A percentile compares a stretch with the other conserved stretches of the same genome.
These are phyloP conservation scores for Entophlyctis luteolus DNA, from an alignment of 192 early-diverging fungal genomes.

Conservation along the genomic window DNA sequence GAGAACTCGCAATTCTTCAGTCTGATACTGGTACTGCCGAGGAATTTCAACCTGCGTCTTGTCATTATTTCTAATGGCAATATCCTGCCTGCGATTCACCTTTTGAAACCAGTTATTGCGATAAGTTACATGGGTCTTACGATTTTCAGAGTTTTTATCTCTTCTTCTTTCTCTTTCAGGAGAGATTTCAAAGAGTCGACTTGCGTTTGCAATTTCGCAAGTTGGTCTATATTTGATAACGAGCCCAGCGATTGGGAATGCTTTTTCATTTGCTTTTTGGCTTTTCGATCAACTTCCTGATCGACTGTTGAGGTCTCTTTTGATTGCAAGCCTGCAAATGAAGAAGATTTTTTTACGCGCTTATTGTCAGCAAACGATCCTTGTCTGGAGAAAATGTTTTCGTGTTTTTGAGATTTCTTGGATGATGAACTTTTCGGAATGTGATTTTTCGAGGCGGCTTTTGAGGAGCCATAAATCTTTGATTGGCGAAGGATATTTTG, in stretches of 20 bases:
- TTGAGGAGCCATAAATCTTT: too few species aligned
- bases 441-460: neutral
- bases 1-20: constrained; percentile 13
- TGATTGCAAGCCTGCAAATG: neutral
- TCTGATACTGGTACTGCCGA: constrained; percentile 4
- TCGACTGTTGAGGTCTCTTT: neutral
- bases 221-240: constrained; percentile 3
- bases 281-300: neutral
- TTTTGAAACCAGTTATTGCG: neutral
- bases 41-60: constrained; percentile 7
- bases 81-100: constrained; percentile 20
- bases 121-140: neutral
- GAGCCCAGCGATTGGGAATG: neutral
- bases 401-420: neutral
- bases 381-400: too few species aligned
- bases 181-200: constrained; percentile 8
- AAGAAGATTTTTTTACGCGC: neutral
- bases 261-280: neutral
- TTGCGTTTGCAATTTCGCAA: neutral
- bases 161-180: constrained; percentile 4
- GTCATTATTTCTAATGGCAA: constrained; percentile 16
- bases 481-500: neutral
- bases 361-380: too few species aligned
- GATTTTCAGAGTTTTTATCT: constrained; percentile 20
- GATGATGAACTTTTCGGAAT: neutral